Base-by-base conservation (phyloP, 208 protist genomes). In the Angomonas ambiguus region DNA sequence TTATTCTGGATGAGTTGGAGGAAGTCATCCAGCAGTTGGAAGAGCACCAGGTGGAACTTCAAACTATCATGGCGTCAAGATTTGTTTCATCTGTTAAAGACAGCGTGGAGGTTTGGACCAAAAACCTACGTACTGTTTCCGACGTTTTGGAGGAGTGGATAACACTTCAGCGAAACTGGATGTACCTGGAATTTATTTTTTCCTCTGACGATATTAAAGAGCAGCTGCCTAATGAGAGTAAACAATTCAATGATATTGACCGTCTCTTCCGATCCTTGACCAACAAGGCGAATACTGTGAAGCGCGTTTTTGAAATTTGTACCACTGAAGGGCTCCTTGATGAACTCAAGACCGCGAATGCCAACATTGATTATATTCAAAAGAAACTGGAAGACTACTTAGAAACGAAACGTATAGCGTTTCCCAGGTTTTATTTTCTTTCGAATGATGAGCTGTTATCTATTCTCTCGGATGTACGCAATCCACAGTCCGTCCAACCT, bases 151-250 rank as follows among this genome's bases (percentile, higher is more conserved):
- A 98, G 30, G 94, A 98, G 64, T 98, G 97, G 96, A 86, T 98
- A 33, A 92, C 83, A 24, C 83, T 96, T 51, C 98, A 99, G 74
- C 95, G 93, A 31, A 93, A 88, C 59, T 99, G 97, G 97, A 95
- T 99, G 82, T 99, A 99, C 76, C 80, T 99, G 13, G 96, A 99
- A 74, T 98, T 98, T 76, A 99, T 99, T 71, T 99, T 99, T 72
- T 91, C 87, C 11, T 98, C 94, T 18, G 91, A 97, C 56, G 97
- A 99, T 70, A 99, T 99, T 66, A 97, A 98, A 66, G 84, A 89
- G 38, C 94, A 98, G 69, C 83, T 97, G 35, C 93, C 90, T 1
- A 84, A 89, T 62, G 96, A 98, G 69, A 93, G 82, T 63, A 71
- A 77, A 22, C 85, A 93, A 68, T 98, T 98, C 68, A 82, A 83